These are phyloP conservation scores for Beauveria medogensis DNA, from an alignment of 2,329 filamentous ascomycete genomes.

Conservation along the genomic window DNA sequence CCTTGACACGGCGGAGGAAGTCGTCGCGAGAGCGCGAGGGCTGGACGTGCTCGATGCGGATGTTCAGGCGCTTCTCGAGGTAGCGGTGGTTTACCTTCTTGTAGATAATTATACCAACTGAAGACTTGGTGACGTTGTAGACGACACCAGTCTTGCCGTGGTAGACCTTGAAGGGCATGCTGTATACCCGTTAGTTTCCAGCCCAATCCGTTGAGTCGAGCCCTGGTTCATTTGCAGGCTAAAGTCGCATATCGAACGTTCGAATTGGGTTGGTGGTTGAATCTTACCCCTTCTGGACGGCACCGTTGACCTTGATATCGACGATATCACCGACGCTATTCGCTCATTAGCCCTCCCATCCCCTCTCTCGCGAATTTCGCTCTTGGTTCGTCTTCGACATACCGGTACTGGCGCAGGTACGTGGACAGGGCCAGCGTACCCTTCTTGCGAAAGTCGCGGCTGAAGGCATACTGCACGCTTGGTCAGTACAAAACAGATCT, in stretches of 20 bases:
- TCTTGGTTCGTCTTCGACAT: constrained; percentile 16
- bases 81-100: constrained; percentile 99
- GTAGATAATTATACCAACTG: constrained; percentile 98
- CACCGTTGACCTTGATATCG: constrained; percentile 98
- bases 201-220: background rate
- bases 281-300: constrained; percentile 90
- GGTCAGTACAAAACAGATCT: constrained; percentile 21
- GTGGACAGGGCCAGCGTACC: constrained; percentile 89
- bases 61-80: constrained; percentile 99
- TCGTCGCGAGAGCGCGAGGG: constrained; percentile 94
- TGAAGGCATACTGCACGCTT: constrained; percentile 71
- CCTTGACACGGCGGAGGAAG: constrained; percentile 94
- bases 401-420: constrained; percentile 92
- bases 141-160: constrained; percentile 97
- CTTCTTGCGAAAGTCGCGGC: constrained; percentile 88
- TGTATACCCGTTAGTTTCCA: constrained; percentile 35
- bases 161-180: constrained; percentile 99
- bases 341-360: background rate
- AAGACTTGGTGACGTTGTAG: constrained; percentile 98
- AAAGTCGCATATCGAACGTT: background rate
- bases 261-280: background rate
- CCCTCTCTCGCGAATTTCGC: constrained; percentile 33
- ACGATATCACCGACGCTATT: constrained; percentile 92
- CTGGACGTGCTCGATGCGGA: constrained; percentile 94
- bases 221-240: background rate